phyloP scores from a whole-genome alignment of 768 basidiomycete genomes.

The Leccinellum luteum region DNA sequence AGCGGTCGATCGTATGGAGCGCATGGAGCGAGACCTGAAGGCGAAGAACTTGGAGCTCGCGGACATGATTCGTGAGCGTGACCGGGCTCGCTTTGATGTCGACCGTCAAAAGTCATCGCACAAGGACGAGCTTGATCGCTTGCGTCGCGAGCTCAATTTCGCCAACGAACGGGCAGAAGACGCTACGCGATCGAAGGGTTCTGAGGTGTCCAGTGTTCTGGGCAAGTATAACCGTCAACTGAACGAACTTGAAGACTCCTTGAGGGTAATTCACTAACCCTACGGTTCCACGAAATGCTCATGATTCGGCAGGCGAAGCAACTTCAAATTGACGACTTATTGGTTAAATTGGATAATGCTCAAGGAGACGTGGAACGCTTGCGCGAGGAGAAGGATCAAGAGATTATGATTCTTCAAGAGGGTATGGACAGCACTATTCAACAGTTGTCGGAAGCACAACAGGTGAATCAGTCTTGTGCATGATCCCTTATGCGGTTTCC shows the following conservation, averaged over 20 bases:
- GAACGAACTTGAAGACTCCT: conserved; percentile 92
- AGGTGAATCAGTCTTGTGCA: conserved; percentile 47
- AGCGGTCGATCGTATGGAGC: conserved; percentile 96
- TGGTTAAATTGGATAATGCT: conserved; percentile 75
- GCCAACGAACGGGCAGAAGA: conserved; percentile 99
- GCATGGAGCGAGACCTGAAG: conserved; percentile 98
- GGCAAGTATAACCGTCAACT: conserved; percentile 95
- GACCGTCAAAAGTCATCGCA: conserved; percentile 92
- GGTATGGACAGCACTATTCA: conserved; percentile 92
- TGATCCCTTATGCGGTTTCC: not conserved
- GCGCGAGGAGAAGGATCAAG: conserved; percentile 95
- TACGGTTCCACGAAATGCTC: conserved; percentile 3
- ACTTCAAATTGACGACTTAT: conserved; percentile 91
- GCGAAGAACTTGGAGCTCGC: conserved; percentile 98
- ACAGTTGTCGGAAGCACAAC: conserved; percentile 80
- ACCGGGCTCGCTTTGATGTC: conserved; percentile 91
- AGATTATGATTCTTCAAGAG: conserved; percentile 93
- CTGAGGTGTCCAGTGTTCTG: conserved; percentile 86
- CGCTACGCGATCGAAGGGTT: conserved; percentile 84
- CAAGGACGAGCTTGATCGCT: conserved; percentile 90
- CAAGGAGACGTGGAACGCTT: conserved; percentile 74
- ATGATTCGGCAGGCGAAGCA: conserved; percentile 73
- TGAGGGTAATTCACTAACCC: conserved; percentile 57
- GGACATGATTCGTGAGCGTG: conserved; percentile 98
- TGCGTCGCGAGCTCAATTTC: conserved; percentile 89